Evolutionary conservation across 805 yeast species (phyloP), one percentile per base, ranked within the genome.

Genomic region (Komagataella populi): DNA sequence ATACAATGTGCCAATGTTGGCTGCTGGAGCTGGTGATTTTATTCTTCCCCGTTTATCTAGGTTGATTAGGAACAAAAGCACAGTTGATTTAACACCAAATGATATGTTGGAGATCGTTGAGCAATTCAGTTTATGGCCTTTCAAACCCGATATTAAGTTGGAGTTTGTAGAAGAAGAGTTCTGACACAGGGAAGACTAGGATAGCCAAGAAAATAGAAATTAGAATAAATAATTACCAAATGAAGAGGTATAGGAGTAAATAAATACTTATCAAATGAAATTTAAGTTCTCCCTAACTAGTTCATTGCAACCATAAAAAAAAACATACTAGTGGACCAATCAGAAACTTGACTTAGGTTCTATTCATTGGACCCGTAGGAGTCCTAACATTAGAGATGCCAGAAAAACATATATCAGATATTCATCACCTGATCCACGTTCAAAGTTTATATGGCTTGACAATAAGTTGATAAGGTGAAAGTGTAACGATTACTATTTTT

Each of bases 361-460:
- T 75, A 84, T 76, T 84, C 90, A 84, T 81, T 75, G 89, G 81
- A 76, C 82, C 72, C n/a, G 39, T 74, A 70, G 68, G 71, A 75
- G 80, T 78, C 72, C 89, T 84, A 83, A 82, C 86, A 83, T 83
- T 84, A 84, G 89, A 84, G 90, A 84, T 84, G 90, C 90, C 90
- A 84, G 90, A 84, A 83, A 81, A 80, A 82, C 76, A 71, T 69
- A 68, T 52, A 50, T 51, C 53, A 53, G 51, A 49, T 46, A 59
- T 56, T 64, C 66, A 61, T 61, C 65, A 61, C 56, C 3, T 14
- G 39, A 8, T 30, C 39, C 39, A 30, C 39, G 12, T 30, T 30
- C 39, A 14, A 30, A 30, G 39, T 10, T 30, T 12, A 8, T 30
- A 14, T 30, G 12, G 39, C 14, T 30, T 30, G 14, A 30, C 39